Conservation (phyloP, 495 filamentous ascomycete species). For the Cudoniella acicularis region DNA sequence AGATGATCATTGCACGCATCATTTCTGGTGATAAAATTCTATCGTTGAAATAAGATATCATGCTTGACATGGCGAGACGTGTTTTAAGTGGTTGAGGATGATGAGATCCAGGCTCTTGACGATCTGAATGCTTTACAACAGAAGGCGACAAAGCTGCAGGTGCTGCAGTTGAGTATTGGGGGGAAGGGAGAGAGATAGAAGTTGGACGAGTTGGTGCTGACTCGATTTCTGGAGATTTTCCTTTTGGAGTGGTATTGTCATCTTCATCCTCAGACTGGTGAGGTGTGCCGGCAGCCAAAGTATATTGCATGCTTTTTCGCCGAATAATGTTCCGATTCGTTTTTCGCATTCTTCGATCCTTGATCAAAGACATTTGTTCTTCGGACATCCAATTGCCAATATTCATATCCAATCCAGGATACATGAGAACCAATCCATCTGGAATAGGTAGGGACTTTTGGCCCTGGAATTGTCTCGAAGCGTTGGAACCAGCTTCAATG, state of each 20-base stretch:
- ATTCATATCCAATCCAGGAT: conserved; percentile 89
- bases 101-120: conserved; percentile 32
- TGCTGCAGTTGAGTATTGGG: conserved; percentile 21
- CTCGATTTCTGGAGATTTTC: conserved; percentile 16
- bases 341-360: conserved; percentile 71
- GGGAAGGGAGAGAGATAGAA: conserved; percentile 7
- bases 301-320: conserved; percentile 68
- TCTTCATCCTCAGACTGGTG: conserved; percentile 62
- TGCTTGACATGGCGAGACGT: conserved; percentile 84
- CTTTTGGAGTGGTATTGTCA: conserved; percentile 28
- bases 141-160: conserved; percentile 10
- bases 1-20: conserved; percentile 98
- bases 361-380: conserved; percentile 92
- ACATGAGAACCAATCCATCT: conserved; percentile 78
- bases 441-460: conserved; percentile 68
- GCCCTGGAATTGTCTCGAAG: conserved; percentile 51
- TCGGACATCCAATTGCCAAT: conserved; percentile 99
- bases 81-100: conserved; percentile 72
- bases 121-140: not conserved
- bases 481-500: conserved; percentile 62
- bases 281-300: conserved; percentile 56
- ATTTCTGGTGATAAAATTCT: conserved; percentile 93
- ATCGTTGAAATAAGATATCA: conserved; percentile 97
- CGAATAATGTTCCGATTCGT: conserved; percentile 73
- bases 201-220: conserved; percentile 2